A percentile compares a stretch with the other conserved stretches of the same genome.
phyloP scores from a whole-genome alignment of 352 stramenopile genomes.

The Globisporangium heterothallicum region DNA sequence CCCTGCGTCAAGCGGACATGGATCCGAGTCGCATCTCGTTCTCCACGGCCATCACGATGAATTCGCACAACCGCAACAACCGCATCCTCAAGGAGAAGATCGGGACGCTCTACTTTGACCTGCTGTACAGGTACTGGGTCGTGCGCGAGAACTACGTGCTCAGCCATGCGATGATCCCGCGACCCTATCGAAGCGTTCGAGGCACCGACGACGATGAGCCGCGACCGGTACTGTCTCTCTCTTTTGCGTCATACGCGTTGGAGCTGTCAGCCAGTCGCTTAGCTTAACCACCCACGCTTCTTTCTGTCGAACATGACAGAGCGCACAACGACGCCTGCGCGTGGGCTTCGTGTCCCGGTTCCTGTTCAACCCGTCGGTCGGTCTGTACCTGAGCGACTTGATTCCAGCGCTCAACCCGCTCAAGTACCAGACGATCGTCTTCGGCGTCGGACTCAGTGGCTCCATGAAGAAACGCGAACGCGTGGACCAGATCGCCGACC shows the following conservation, averaged over 20 bases:
- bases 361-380: conserved; percentile 43
- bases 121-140: conserved; percentile 32
- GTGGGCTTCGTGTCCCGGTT: conserved; percentile 68
- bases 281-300: not conserved
- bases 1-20: conserved; percentile 29
- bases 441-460: conserved; percentile 54
- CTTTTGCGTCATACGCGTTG: no score
- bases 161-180: conserved; percentile 43
- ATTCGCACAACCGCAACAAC: conserved; percentile 67
- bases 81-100: conserved; percentile 48
- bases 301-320: conserved; percentile 2
- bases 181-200: conserved; percentile 20
- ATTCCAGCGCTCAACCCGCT: conserved; percentile 39
- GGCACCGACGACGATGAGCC: conserved; percentile 1
- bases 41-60: conserved; percentile 53
- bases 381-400: conserved; percentile 61
- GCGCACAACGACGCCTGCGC: conserved; percentile 32
- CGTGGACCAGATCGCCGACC: conserved; percentile 48
- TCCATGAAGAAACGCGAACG: conserved; percentile 41
- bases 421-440: conserved; percentile 71
- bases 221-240: conserved; percentile 5
- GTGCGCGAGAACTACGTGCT: conserved; percentile 35
- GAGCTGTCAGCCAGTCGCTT: no score
- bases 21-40: conserved; percentile 52
- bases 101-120: conserved; percentile 41